A percentile compares a stretch with the other conserved stretches of the same genome.
Evolutionary conservation across 2,329 filamentous ascomycete genomes (phyloP).

Genomic region (Fusarium euwallaceae): DNA sequence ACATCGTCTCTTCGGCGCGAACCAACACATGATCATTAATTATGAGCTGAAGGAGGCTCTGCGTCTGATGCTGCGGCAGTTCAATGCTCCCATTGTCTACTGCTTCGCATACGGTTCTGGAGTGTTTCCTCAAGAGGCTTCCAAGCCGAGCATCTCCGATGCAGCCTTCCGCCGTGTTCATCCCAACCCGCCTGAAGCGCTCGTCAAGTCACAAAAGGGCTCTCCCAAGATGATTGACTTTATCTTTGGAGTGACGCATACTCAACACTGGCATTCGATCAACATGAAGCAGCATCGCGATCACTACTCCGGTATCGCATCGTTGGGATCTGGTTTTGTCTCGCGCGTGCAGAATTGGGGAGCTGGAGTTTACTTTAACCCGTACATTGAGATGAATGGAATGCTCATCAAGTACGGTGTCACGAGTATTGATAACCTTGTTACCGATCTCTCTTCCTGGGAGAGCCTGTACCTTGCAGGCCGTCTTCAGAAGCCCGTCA

Average conservation of each 20-base stretch:
- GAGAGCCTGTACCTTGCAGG: conserved; percentile 96
- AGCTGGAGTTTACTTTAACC: conserved; percentile 97
- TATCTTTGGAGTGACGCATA: conserved; percentile 94
- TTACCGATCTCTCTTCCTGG: conserved; percentile 89
- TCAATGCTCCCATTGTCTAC: conserved; percentile 93
- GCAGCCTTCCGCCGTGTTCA: conserved; percentile 76
- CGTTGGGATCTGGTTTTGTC: conserved; percentile 86
- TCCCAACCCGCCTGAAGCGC: conserved; percentile 82
- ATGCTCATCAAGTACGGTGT: conserved; percentile 98
- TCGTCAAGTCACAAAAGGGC: conserved; percentile 87
- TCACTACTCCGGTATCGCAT: conserved; percentile 90
- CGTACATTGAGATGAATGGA: conserved; percentile 93
- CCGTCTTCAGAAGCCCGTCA: conserved; percentile 95
- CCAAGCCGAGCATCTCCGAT: conserved; percentile 66
- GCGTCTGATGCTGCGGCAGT: conserved; percentile 89
- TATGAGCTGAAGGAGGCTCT: conserved; percentile 94
- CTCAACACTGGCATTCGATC: conserved; percentile 96
- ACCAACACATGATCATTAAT: conserved; percentile 97
- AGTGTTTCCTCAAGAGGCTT: conserved; percentile 84
- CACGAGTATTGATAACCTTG: conserved; percentile 91
- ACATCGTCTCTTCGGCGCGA: conserved; percentile 81
- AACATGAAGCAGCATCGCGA: conserved; percentile 90
- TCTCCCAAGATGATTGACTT: conserved; percentile 98
- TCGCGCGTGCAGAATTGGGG: conserved; percentile 91
- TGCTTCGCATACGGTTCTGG: conserved; percentile 98